Conservation (phyloP, 176 grass and related monocot species). For the Cenchrus purpureus region DNA sequence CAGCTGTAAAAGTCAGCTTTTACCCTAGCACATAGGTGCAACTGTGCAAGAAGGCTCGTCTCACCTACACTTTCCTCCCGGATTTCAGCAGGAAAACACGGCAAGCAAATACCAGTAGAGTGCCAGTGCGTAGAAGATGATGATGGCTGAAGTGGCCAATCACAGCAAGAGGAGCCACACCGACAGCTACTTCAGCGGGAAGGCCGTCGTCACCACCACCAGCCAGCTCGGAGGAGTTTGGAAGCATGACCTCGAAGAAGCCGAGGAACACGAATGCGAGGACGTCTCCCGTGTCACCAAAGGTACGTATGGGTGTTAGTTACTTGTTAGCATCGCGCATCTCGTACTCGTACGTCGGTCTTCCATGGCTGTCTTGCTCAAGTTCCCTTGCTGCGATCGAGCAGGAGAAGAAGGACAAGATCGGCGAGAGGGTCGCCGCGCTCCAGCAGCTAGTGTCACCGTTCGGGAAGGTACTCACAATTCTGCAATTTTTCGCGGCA, state of each 20-base stretch:
- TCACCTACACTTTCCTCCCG: constrained; percentile 6
- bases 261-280: constrained; percentile 53
- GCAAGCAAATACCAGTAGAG: neutral
- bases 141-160: constrained; percentile 73
- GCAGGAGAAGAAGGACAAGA: constrained; percentile 98
- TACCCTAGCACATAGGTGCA: constrained; percentile 7
- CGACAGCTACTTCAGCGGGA: constrained; percentile 55
- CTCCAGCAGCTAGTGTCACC: constrained; percentile 95
- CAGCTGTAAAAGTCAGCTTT: constrained; percentile 51
- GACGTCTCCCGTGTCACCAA: constrained; percentile 47
- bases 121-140: constrained; percentile 60
- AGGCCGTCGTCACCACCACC: constrained; percentile 28
- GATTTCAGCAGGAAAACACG: constrained; percentile 43
- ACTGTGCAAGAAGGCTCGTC: constrained; percentile 1
- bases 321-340: neutral
- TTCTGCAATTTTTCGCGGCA: neutral
- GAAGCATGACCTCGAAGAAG: constrained; percentile 64
- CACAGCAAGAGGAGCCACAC: constrained; percentile 67
- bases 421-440: constrained; percentile 74
- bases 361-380: neutral
- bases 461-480: constrained; percentile 69
- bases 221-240: constrained; percentile 37
- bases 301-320: constrained; percentile 27
- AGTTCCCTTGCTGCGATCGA: constrained; percentile 18
- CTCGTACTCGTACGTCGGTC: neutral